Percentiles rank a stretch among this genome's conserved stretches.
These are phyloP conservation scores for Butyriboletus loyo DNA, from an alignment of 768 basidiomycete species.

Conservation along the genomic window DNA sequence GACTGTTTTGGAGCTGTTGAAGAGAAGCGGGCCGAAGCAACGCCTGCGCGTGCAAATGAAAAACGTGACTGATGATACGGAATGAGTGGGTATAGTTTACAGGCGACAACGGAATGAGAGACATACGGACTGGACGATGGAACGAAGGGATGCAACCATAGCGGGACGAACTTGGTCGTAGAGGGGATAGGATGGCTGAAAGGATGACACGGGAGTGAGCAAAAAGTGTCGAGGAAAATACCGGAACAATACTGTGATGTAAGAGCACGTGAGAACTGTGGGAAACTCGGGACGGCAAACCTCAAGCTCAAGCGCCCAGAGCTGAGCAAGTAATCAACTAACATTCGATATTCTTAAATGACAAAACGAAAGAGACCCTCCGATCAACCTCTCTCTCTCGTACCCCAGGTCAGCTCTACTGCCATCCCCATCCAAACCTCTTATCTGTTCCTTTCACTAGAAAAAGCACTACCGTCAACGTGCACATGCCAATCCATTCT, in stretches of 20 bases:
- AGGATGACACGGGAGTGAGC: not conserved
- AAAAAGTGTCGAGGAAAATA: conserved; percentile 22
- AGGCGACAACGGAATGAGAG: conserved; percentile 17
- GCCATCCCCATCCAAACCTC: not conserved
- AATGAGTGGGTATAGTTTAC: not conserved
- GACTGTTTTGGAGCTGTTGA: conserved; percentile 65
- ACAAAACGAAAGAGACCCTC: conserved; percentile 27
- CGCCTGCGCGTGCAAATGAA: conserved; percentile 39
- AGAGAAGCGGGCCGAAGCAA: conserved; percentile 55
- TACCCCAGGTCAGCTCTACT: conserved; percentile 47
- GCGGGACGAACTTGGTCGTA: conserved; percentile 6
- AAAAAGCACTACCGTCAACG: conserved; percentile 84
- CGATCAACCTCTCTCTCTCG: conserved; percentile 18
- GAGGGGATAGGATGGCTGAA: not conserved
- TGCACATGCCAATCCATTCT: conserved; percentile 84
- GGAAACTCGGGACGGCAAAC: no score
- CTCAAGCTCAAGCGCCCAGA: no score
- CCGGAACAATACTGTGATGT: conserved; percentile 16
- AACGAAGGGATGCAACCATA: conserved; percentile 46
- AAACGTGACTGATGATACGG: conserved; percentile 45
- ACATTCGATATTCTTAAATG: conserved; percentile 5
- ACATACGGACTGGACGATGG: conserved; percentile 34
- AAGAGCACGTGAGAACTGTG: conserved; percentile 11
- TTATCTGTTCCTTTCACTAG: conserved; percentile 33
- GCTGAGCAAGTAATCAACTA: no score